Evolutionary conservation across 2,329 filamentous ascomycete species (phyloP), one percentile per base, ranked within the genome.

Genomic region (Paraphoma chrysanthemicola): DNA sequence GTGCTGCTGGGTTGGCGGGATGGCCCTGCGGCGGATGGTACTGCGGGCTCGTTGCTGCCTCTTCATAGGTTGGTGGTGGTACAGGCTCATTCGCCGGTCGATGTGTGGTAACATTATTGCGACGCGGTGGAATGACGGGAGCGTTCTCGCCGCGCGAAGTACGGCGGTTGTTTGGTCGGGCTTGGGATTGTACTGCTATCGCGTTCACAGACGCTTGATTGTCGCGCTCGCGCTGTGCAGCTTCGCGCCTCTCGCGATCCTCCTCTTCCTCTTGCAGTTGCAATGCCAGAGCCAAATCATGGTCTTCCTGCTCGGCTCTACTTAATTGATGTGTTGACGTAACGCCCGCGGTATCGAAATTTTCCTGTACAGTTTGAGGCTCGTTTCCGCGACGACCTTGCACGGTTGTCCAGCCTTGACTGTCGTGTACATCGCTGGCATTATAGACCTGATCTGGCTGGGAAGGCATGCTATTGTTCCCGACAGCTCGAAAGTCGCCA

Each of bases 211-310:
- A 90, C 1, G 91, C 80, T 54, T 86, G 80, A 52, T 86, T 87
- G 73, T 93, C 88, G n/a, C 86, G 82, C 7, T 88, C 83, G 1
- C 88, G 85, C 9, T 85, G 86, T 47, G 87, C 84, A 48, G 86
- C 51, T n/a, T 73, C 77, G 53, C 76, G 79, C n/a, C 86, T 85
- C 61, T 93, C 87, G 12, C 88, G 85, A 68, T 92, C 88, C 62
- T 97, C 92, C 75, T 98, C 94, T 73, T 97, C 93, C 69, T 98
- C 95, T 73, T 98, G 94, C 1, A 97, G 84, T 71, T 98, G 95
- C 6, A 99, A 82, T 0, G 94, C 93, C 3, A 98, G 83, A 0
- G 95, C 95, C 30, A 97, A 79, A 58, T 95, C 91, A 51, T 85
- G 88, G 57, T 93, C 88, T 68, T 97, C 93, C 77, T 97, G 81